Base-by-base conservation (phyloP, 257 asterid species). In the Petunia axillaris region DNA sequence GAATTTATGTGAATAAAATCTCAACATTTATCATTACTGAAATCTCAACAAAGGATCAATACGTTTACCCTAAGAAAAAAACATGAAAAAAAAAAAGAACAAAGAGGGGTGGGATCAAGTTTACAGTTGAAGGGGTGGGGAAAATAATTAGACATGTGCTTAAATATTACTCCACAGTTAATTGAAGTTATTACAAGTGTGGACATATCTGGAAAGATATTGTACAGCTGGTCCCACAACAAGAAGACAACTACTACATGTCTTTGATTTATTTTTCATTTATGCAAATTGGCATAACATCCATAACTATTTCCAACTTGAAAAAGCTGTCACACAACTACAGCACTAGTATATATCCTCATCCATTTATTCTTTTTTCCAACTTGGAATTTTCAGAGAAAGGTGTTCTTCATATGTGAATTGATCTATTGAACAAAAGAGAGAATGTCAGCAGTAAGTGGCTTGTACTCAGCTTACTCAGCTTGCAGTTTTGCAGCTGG, bases 401-500 rank as follows among this genome's bases (percentile, higher is more conserved):
- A 50, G 3, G 50, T 71, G 10, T 35, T 46, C 76, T 2, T 46
- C 9, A 46, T 46, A 46, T 70, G 40, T 70, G 3, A 46, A 4
- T 5, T 46, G 52, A 4, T 48, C 8, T 48, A 50, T 35, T 50
- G 46, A 73, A 50, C 62, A 50, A 48, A 48, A 25, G 62, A 73
- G 54, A 73, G 77, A 50, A 73, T 73, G 77, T 50, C 11, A 50
- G 10, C 4, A 50, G 87, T 81, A 75, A 87, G 81, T 48, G 90
- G 82, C 25, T 44, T 89, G 43, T 81, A 70, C 59, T 89, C 97
- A 16, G 84, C 88, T 83, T 84, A 85, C 71, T 85, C 96, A 40
- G 8, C 88, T 55, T 80, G 83, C 89, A 85, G 98, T 25, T 82
- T 82, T 65, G 93, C 90, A 50, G 97, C 93, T 87, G 98, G 98